A percentile compares a stretch with the other conserved stretches of the same genome.
phyloP scores from a whole-genome alignment of 1,139 yeast genomes.

The Hemisphaericaspora lyxosophila region DNA sequence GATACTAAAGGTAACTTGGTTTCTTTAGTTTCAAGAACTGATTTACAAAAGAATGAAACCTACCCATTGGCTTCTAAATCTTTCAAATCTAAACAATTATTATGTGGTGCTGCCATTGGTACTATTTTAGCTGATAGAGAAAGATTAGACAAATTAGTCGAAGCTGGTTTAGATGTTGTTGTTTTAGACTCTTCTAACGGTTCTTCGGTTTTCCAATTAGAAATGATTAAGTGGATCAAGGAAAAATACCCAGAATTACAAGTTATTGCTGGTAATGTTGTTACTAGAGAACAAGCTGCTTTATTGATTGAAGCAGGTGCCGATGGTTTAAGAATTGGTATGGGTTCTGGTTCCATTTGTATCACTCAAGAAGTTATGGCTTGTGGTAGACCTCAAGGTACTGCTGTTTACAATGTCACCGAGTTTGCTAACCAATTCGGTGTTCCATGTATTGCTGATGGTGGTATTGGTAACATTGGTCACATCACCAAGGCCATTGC shows the following conservation, averaged over 20 bases:
- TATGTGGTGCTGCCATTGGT: conserved; percentile 99
- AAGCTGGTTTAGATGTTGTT: conserved; percentile 97
- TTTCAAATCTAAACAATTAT: conserved; percentile 86
- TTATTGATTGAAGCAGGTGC: conserved; percentile 93
- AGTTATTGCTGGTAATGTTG: conserved; percentile 97
- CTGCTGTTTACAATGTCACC: conserved; percentile 85
- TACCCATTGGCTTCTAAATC: conserved; percentile 96
- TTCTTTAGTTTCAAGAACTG: conserved; percentile 91
- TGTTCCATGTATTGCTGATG: conserved; percentile 97
- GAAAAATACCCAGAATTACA: conserved; percentile 72
- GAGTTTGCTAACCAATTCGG: conserved; percentile 89
- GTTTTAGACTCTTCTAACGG: conserved; percentile 97
- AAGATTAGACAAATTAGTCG: conserved; percentile 81
- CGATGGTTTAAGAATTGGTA: conserved; percentile 97
- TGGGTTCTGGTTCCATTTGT: conserved; percentile 99
- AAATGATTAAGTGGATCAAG: conserved; percentile 93
- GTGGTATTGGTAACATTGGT: conserved; percentile 99
- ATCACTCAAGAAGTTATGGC: conserved; percentile 99
- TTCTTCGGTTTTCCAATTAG: conserved; percentile 89
- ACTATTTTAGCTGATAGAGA: conserved; percentile 85
- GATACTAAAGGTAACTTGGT: conserved; percentile 75
- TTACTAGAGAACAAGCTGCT: conserved; percentile 99
- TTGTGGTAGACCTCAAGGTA: conserved; percentile 99
- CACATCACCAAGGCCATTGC: conserved; percentile 97
- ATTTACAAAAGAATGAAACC: conserved; percentile 91